A percentile compares a stretch with the other conserved stretches of the same genome.
phyloP scores from a whole-genome alignment of 2,329 filamentous ascomycete species.

The Diplocarpon rosae region DNA sequence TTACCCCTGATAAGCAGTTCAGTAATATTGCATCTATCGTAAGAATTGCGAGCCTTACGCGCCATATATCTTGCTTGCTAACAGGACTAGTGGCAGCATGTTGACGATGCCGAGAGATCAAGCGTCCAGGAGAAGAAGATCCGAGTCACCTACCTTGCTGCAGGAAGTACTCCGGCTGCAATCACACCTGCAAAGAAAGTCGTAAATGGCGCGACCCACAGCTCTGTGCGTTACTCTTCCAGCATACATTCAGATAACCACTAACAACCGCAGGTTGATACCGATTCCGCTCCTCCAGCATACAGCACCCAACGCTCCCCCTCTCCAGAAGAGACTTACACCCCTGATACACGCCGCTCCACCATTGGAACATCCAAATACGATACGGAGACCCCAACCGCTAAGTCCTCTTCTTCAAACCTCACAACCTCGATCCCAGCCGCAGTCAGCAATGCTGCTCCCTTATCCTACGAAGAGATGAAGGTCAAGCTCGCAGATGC shows the following conservation, averaged over 20 bases:
- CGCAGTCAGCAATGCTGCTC: conserved; percentile 31
- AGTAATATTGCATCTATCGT: conserved; percentile 72
- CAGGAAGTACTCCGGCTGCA: conserved; percentile 30
- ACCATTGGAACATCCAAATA: conserved; percentile 22
- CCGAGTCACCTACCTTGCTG: conserved; percentile 71
- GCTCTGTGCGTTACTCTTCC: conserved; percentile 13
- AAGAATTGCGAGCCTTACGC: conserved; percentile 28
- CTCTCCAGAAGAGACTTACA: conserved; percentile 32
- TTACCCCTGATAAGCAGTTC: conserved; percentile 76
- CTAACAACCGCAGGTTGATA: conserved; percentile 14
- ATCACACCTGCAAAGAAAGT: conserved; percentile 24
- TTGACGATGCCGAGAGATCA: conserved; percentile 63
- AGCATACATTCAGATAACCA: neutral
- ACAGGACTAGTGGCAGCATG: conserved; percentile 48
- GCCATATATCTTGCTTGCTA: conserved; percentile 5
- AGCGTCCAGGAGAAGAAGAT: conserved; percentile 91
- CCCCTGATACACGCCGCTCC: conserved; percentile 24
- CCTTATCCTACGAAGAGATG: conserved; percentile 43
- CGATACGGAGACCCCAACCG: conserved; percentile 23
- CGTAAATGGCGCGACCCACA: conserved; percentile 17
- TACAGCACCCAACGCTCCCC: conserved; percentile 39
- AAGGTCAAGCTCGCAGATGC: conserved; percentile 65
- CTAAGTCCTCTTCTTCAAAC: conserved; percentile 21
- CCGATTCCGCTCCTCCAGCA: conserved; percentile 31
- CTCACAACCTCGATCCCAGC: conserved; percentile 32